These are phyloP conservation scores for Ampelocalamus luodianensis DNA, from an alignment of 176 grass and related monocot genomes.

Conservation along the genomic window DNA sequence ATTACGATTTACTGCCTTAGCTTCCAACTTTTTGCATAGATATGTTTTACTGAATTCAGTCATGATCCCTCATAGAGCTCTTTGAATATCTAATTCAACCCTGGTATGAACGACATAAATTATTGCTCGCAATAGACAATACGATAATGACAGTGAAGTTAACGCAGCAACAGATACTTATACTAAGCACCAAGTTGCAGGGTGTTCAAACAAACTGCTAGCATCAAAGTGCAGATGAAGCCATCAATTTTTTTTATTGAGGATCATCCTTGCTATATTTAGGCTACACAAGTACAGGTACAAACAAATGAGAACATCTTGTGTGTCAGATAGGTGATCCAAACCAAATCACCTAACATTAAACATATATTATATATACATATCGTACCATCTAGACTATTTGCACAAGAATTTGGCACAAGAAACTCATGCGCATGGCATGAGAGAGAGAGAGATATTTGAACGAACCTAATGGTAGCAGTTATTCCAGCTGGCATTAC, in stretches of 20 bases:
- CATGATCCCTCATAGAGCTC: no score
- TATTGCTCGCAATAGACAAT: no score
- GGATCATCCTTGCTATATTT: background rate
- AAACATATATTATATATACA: background rate
- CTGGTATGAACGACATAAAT: no score
- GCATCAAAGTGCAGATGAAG: no score
- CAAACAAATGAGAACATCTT: background rate
- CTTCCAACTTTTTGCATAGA: no score
- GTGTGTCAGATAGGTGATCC: background rate
- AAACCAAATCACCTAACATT: conserved; percentile 1
- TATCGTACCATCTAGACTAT: background rate
- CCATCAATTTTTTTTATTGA: background rate
- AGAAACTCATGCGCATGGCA: background rate
- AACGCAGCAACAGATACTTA: no score
- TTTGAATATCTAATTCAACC: no score
- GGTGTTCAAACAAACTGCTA: no score
- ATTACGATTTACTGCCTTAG: no score
- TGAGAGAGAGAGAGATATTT: background rate
- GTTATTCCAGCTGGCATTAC: conserved; percentile 89
- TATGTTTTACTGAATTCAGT: no score
- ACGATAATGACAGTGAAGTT: no score
- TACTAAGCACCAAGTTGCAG: no score
- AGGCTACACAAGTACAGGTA: background rate
- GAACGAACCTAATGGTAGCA: conserved; percentile 70
- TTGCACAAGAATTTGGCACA: background rate